phyloP scores from a whole-genome alignment of 345 rosid species.

The Eucalyptus polyanthemos region DNA sequence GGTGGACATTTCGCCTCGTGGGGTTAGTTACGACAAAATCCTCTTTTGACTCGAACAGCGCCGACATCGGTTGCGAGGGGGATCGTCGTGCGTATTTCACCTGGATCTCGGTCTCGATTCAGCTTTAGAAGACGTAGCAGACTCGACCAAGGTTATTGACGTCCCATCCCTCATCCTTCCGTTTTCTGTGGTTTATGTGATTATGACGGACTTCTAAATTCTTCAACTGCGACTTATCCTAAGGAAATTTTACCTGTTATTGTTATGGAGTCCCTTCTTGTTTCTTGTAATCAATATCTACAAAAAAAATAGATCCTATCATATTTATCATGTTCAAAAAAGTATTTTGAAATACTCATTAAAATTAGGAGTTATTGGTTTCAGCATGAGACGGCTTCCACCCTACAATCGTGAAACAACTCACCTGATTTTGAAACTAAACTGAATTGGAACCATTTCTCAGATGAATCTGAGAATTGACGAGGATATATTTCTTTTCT shows the following conservation, averaged over 20 bases:
- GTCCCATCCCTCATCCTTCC: not conserved
- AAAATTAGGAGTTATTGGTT: not conserved
- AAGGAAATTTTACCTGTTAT: not conserved
- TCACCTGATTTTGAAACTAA: no score
- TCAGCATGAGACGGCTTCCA: rapidly evolving
- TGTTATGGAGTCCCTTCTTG: not conserved
- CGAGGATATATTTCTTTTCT: no score
- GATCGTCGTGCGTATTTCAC: not conserved
- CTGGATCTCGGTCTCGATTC: not conserved
- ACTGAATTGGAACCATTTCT: not conserved
- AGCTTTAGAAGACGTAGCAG: not conserved
- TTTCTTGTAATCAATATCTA: no score
- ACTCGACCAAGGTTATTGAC: not conserved
- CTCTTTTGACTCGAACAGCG: not conserved
- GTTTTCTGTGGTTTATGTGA: not conserved
- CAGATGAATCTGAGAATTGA: not conserved
- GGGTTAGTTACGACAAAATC: not conserved
- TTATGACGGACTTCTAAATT: not conserved
- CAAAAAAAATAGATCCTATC: no score
- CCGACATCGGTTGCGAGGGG: not conserved
- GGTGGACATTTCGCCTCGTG: not conserved
- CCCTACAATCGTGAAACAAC: rapidly evolving
- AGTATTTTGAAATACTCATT: not conserved
- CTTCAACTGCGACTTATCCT: not conserved
- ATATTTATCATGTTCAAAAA: no score